Evolutionary conservation across 83 land plant genomes (phyloP), one percentile per base, ranked within the genome.

Genomic region (Diphasiastrum complanatum): DNA sequence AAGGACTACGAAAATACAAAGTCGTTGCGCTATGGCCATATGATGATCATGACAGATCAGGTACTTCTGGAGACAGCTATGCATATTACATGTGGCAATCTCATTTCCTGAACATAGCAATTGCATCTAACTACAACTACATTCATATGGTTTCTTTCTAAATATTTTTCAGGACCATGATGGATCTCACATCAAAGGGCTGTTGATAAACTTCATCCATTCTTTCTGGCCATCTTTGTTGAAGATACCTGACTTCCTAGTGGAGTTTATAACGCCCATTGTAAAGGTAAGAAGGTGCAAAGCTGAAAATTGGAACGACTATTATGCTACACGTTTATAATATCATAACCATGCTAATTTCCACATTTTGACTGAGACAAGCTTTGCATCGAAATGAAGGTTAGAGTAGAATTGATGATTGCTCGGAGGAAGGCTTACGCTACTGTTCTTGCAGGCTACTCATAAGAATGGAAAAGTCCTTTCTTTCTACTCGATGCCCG

Each of bases 21-120:
- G 45, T 69, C 85, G 2, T 61, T 95, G 25, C 79, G 99, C 72
- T 95, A 95, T 73, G 99, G 99, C n/a, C 16, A 95, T 59, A 61
- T 89, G 35, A 95, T 95, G 99, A 89, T 95, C 4, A 95, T 95
- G 99, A 89, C 92, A 28, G 99, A 95, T 73, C 97, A 95, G 99
- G 99, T 89, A 40, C n/a, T 29, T 41, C 5, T 60, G 18, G 60
- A 16, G 16, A 5, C 31, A 16, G 14, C 20, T 52, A 26, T 32
- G 48, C 45, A 8, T 61, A 2, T 60, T 24, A 33, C 5, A 29
- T 64, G 33, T 23, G 36, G 14, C 32, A 26, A 31, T 32, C 16
- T 30, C 30, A 53, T 19, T 25, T 5, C 3, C 50, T 19, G 6
- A 19, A 12, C 22, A 20, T 49, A 5, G 12, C 52, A 49, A 8